phyloP scores from a whole-genome alignment of 495 filamentous ascomycete species.

The Penicillium cosmopolitanum region DNA sequence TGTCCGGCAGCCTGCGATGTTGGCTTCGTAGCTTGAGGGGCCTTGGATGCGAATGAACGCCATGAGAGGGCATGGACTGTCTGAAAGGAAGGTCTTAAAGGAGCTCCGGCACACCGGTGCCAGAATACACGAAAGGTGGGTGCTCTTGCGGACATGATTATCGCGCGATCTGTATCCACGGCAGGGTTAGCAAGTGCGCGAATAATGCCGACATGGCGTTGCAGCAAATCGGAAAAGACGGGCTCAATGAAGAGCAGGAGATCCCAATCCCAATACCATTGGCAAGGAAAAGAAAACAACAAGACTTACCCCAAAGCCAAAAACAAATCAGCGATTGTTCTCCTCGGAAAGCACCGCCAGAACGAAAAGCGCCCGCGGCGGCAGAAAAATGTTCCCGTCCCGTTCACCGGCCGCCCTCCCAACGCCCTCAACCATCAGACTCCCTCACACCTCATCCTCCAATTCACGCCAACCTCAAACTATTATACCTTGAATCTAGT shows the following conservation, averaged over 20 bases:
- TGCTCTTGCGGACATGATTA: conserved; percentile 39
- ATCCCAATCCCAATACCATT: background rate
- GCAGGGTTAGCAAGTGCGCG: conserved; percentile 20
- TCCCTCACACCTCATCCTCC: conserved; percentile 16
- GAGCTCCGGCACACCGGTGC: conserved; percentile 29
- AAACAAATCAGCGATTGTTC: conserved; percentile 21
- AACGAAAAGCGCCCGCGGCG: conserved; percentile 39
- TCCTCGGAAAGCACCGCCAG: conserved; percentile 32
- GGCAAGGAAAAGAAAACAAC: background rate
- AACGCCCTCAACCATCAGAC: conserved; percentile 45
- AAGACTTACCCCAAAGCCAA: conserved; percentile 20
- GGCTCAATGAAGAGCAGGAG: background rate
- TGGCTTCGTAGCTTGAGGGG: conserved; percentile 21
- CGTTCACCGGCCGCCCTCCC: conserved; percentile 49
- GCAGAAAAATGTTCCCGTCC: conserved; percentile 55
- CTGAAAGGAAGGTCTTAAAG: conserved; percentile 19
- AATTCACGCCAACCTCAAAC: conserved; percentile 15
- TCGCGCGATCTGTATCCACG: conserved; percentile 21
- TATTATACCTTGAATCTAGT: conserved; percentile 17
- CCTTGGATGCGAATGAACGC: conserved; percentile 42
- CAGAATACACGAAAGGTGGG: conserved; percentile 34
- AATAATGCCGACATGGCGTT: background rate
- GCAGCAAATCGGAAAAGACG: background rate
- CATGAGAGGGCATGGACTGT: conserved; percentile 22
- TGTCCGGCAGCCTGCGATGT: conserved; percentile 18